phyloP scores from a whole-genome alignment of 345 rosid species.

The Psidium friedrichsthalianum region DNA sequence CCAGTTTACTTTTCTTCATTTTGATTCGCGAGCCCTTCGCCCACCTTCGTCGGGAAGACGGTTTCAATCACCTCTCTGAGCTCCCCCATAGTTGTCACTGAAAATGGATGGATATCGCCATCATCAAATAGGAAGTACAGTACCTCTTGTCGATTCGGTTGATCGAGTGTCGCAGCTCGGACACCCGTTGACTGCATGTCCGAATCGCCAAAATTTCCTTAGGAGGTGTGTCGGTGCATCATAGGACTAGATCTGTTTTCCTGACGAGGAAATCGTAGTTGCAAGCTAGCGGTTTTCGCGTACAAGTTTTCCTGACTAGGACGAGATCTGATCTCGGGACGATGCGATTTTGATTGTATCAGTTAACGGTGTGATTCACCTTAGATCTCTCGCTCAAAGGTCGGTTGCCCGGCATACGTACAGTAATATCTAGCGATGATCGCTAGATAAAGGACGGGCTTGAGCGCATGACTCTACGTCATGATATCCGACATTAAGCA shows the following conservation, averaged over 20 bases:
- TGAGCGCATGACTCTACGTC: background rate
- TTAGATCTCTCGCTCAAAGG: background rate
- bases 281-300: background rate
- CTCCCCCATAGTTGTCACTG: background rate
- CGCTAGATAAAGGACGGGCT: background rate
- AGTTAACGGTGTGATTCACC: background rate
- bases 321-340: background rate
- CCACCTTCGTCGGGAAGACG: background rate
- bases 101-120: background rate
- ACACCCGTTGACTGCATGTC: no score
- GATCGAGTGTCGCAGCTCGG: no score
- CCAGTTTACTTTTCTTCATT: background rate
- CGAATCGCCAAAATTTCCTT: no score
- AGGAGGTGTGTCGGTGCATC: no score
- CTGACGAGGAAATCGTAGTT: background rate
- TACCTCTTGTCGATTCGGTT: no score
- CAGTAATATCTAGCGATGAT: background rate
- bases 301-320: background rate
- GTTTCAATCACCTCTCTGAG: background rate
- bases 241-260: no score
- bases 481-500: background rate
- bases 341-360: background rate
- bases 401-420: background rate
- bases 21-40: background rate
- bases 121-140: background rate